phyloP scores from a whole-genome alignment of 1,284 basidiomycete species.

The Rhodotorula sp. region DNA sequence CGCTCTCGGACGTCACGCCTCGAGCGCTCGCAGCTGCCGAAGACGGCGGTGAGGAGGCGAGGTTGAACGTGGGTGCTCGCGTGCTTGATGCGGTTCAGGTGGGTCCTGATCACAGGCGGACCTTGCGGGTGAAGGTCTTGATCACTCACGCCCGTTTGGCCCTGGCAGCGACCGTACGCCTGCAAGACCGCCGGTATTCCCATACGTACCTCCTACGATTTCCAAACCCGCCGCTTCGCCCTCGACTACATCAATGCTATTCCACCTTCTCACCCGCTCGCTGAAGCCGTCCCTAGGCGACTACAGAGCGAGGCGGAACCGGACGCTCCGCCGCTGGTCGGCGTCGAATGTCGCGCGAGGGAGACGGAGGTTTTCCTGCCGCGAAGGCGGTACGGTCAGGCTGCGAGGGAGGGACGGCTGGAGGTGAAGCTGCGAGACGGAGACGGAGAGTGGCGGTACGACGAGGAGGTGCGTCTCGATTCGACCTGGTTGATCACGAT shows the following conservation, averaged over 20 bases:
- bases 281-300: neutral
- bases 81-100: slow-evolving; percentile 65
- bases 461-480: slow-evolving; percentile 32
- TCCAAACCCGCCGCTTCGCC: slow-evolving; percentile 39
- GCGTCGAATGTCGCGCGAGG: slow-evolving; percentile 15
- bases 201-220: slow-evolving; percentile 41
- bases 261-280: neutral
- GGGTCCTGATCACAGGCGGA: slow-evolving; percentile 5
- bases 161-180: slow-evolving; percentile 46
- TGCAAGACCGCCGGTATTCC: slow-evolving; percentile 49
- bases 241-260: slow-evolving; percentile 45
- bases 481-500: neutral
- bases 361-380: slow-evolving; percentile 46
- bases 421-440: slow-evolving; percentile 19
- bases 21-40: slow-evolving; percentile 53
- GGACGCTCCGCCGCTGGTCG: slow-evolving; percentile 20
- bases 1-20: slow-evolving; percentile 47
- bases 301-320: neutral
- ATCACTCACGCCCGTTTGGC: too few relatives aligned
- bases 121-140: too few relatives aligned
- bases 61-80: slow-evolving; percentile 75
- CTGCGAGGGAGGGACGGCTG: slow-evolving; percentile 12
- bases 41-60: slow-evolving; percentile 56
- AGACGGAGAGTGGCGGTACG: slow-evolving; percentile 38
- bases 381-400: slow-evolving; percentile 28